Conservation (phyloP, 2,329 filamentous ascomycete genomes). For the Ophiostoma sp. region DNA sequence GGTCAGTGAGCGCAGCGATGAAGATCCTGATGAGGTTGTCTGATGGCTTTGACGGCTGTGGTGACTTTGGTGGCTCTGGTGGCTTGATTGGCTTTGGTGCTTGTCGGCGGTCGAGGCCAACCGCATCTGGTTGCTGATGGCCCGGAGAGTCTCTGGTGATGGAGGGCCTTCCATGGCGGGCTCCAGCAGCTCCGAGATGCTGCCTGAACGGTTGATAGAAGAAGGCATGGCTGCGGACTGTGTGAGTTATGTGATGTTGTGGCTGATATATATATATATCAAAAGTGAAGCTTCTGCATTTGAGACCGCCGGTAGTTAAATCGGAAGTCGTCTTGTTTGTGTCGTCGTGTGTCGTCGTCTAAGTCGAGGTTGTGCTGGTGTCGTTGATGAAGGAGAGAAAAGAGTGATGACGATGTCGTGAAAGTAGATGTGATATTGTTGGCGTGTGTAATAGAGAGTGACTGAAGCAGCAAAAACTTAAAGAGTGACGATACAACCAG, state of each 20-base stretch:
- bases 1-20: conserved; percentile 52
- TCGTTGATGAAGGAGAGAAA: background rate
- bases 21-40: conserved; percentile 57
- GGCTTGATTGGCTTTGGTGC: conserved; percentile 36
- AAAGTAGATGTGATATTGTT: background rate
- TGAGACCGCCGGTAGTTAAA: background rate
- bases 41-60: conserved; percentile 40
- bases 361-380: background rate
- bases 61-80: background rate
- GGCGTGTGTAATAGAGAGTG: conserved; percentile 18
- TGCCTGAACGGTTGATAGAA: conserved; percentile 26
- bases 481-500: conserved; percentile 26
- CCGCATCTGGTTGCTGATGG: conserved; percentile 60
- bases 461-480: conserved; percentile 25
- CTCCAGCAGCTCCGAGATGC: conserved; percentile 50
- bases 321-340: background rate
- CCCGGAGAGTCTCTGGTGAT: conserved; percentile 60
- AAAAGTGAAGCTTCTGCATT: background rate
- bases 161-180: conserved; percentile 62
- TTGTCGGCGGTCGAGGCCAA: conserved; percentile 51
- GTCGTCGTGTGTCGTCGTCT: background rate
- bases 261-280: background rate
- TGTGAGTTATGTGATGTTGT: conserved; percentile 7
- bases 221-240: conserved; percentile 20
- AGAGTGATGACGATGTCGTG: background rate